These are phyloP conservation scores for Paulownia fortunei DNA, from an alignment of 257 asterid genomes.

Conservation along the genomic window DNA sequence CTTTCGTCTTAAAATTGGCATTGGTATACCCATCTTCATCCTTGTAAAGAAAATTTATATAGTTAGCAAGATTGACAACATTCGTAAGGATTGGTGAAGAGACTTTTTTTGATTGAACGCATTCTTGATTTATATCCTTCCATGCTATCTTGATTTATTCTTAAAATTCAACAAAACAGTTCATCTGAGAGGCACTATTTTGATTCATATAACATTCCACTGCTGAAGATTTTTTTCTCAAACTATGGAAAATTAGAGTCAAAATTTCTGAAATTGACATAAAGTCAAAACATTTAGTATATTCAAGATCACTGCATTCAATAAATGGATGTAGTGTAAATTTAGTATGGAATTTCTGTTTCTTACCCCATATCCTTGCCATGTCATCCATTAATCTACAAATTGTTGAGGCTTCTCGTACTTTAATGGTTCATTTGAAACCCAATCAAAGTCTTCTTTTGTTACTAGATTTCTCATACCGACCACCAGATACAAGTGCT, in stretches of 20 bases:
- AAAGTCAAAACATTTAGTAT: too few species aligned
- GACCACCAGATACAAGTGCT: constrained; percentile 17
- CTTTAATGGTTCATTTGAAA: too few species aligned
- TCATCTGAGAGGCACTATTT: too few species aligned
- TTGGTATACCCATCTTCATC: background rate
- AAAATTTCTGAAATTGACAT: too few species aligned
- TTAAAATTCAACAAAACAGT: too few species aligned
- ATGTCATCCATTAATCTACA: constrained; percentile 26
- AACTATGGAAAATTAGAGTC: background rate
- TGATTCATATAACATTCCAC: too few species aligned
- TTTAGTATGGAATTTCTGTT: too few species aligned
- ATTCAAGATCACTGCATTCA: too few species aligned
- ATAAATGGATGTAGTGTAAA: too few species aligned
- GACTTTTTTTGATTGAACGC: background rate
- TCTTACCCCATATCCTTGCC: constrained; percentile 29
- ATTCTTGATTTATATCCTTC: background rate
- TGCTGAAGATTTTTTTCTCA: background rate
- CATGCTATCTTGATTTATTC: too few species aligned
- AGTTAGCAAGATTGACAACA: background rate
- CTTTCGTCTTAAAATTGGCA: background rate
- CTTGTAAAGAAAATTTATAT: background rate
- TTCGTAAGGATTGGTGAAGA: background rate
- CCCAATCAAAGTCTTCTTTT: too few species aligned
- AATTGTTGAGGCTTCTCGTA: background rate
- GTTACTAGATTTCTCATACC: too few species aligned